These are phyloP conservation scores for Canariomyces notabilis DNA, from an alignment of 2,329 filamentous ascomycete genomes.

Conservation along the genomic window DNA sequence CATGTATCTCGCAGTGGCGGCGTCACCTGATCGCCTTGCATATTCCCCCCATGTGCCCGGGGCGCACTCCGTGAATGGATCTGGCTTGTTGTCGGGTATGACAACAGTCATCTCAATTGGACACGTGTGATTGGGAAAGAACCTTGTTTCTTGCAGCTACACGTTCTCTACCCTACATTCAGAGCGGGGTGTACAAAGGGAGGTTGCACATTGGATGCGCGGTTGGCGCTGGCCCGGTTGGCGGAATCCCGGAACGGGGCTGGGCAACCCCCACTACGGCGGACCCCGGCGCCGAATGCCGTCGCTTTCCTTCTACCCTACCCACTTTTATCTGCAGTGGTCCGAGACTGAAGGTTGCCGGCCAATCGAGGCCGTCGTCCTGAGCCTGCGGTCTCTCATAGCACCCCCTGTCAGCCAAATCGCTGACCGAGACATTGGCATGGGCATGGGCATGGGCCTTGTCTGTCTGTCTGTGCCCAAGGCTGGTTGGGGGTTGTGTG, in stretches of 20 bases:
- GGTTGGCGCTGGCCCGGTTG: constrained; percentile 7
- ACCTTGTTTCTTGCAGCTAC: not conserved
- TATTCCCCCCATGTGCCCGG: constrained; percentile 13
- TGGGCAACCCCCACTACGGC: constrained; percentile 8
- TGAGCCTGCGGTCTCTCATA: constrained; percentile 2
- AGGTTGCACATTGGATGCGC: not conserved
- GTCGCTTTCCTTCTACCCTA: constrained; percentile 4
- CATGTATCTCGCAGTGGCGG: too few species aligned
- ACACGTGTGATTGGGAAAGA: constrained; percentile 3
- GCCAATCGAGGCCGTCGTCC: constrained; percentile 17
- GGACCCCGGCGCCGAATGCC: constrained; percentile 1
- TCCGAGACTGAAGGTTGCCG: constrained; percentile 10
- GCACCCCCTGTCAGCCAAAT: constrained; percentile 13
- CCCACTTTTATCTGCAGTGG: not conserved
- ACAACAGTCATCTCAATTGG: constrained; percentile 4
- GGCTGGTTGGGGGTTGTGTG: not conserved
- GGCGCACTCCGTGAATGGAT: constrained; percentile 20
- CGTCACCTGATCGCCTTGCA: constrained; percentile 28
- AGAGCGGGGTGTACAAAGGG: constrained; percentile 2
- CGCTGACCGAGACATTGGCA: constrained; percentile 9
- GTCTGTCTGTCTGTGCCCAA: too few species aligned
- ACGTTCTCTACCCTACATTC: constrained; percentile 2
- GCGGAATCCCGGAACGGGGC: not conserved
- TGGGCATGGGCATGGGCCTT: not conserved
- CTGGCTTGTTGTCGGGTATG: constrained; percentile 9